phyloP scores from a whole-genome alignment of 177 flowering plant genomes.

The Vitis hybrid region DNA sequence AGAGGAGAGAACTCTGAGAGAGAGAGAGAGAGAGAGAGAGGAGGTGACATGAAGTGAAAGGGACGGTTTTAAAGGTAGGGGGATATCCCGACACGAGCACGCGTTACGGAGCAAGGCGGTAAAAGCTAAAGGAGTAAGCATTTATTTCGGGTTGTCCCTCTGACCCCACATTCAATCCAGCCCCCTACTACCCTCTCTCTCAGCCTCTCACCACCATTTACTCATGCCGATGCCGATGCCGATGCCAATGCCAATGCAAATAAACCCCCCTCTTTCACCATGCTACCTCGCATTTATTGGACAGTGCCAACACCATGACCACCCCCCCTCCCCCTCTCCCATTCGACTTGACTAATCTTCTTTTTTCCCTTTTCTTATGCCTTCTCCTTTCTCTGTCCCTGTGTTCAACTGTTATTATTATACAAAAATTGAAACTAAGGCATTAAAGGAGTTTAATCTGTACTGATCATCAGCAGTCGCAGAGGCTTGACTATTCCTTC shows the following conservation, averaged over 20 bases:
- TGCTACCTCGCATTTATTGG: constrained; percentile 26
- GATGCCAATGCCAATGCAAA: neutral
- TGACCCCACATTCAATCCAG: constrained; percentile 14
- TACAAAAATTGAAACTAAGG: neutral
- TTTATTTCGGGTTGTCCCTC: constrained; percentile 44
- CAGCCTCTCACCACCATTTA: too few relatives aligned
- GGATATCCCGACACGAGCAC: constrained; percentile 47
- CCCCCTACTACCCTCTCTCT: neutral
- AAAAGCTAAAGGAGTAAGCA: constrained; percentile 25
- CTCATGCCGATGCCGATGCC: too few relatives aligned
- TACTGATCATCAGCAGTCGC: neutral
- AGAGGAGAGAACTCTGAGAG: constrained; percentile 7
- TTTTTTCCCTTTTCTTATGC: neutral
- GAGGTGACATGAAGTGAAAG: constrained; percentile 15
- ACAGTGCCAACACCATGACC: constrained; percentile 38
- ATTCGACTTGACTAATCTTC: constrained; percentile 4
- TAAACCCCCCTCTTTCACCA: neutral
- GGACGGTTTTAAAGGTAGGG: constrained; percentile 38
- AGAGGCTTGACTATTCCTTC: constrained; percentile 22
- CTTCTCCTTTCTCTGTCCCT: neutral
- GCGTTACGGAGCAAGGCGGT: constrained; percentile 26
- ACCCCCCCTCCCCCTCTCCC: neutral
- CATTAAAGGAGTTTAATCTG: neutral
- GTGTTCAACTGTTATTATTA: neutral
- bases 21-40: constrained; percentile 9